Conservation (phyloP, 1,139 yeast genomes). For the Yamadazyma jaroonii region DNA sequence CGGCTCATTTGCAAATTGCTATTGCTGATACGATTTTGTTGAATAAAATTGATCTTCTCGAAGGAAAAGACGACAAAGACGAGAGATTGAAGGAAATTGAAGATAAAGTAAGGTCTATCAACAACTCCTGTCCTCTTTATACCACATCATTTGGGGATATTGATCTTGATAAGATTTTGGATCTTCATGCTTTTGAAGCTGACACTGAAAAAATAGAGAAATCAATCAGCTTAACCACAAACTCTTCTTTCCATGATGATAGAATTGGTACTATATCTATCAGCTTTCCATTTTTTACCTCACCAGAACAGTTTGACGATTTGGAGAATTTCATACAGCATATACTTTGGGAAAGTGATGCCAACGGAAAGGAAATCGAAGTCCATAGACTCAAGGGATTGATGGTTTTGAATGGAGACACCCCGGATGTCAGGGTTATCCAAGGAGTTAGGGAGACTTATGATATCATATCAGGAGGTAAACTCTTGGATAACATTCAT, state of each 20-base stretch:
- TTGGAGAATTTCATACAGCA: conserved; percentile 64
- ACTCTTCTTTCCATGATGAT: conserved; percentile 36
- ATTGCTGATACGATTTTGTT: conserved; percentile 79
- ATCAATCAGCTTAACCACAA: conserved; percentile 15
- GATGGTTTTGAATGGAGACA: conserved; percentile 29
- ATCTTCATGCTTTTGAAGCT: conserved; percentile 76
- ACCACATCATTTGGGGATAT: conserved; percentile 74
- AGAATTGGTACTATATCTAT: conserved; percentile 65
- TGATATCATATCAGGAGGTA: conserved; percentile 63
- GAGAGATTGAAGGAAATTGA: conserved; percentile 21
- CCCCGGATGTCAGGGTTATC: conserved; percentile 54
- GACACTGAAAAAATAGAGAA: conserved; percentile 29
- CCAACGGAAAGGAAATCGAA: conserved; percentile 49
- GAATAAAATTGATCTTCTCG: conserved; percentile 66
- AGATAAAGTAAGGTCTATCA: conserved; percentile 53
- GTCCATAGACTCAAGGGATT: conserved; percentile 84
- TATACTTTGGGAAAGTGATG: conserved; percentile 63
- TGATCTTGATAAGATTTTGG: conserved; percentile 57
- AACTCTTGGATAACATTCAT: conserved; percentile 31
- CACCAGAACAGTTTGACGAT: conserved; percentile 28
- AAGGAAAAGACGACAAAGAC: conserved; percentile 14
- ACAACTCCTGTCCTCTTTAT: conserved; percentile 64
- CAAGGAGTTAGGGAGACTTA: conserved; percentile 95
- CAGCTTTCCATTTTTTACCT: conserved; percentile 45
- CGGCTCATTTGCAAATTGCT: conserved; percentile 89